Base-by-base conservation (phyloP, 176 grass and related monocot species). In the Ensete glaucum region DNA sequence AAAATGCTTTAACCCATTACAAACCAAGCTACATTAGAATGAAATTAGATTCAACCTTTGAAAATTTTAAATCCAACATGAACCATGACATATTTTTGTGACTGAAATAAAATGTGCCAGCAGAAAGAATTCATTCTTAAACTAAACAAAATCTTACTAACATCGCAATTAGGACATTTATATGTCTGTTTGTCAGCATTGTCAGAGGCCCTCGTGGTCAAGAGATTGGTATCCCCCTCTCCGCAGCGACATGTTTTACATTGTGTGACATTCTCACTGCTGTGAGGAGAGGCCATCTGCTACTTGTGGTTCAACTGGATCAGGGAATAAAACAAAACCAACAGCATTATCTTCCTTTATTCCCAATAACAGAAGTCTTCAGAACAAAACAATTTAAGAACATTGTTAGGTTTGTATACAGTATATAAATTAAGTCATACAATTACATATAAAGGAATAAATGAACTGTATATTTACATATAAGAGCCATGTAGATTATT, bases 101-200 rank as follows among this genome's bases (percentile, higher is more conserved):
- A 10, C 19, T 65, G 2, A 59, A 25, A 75, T 73, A 16, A 24
- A 26, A 68, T 60, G 52, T 27, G 54, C 24, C 54, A 75, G 12
- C 29, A 53, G 20, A 57, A 11, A 13, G 10, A 57, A n/a, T 19
- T 71, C 14, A 13, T 76, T 62, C 51, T 17, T 9, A 16, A 63
- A 43, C 34, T 43, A 52, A 62, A 75, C 54, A 74, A 63, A 72
- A 87, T 80, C 53, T 66, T 23, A 84, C 79, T 75, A 51, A 97
- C 93, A 85, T 97, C 85, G 50, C 87, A 92, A 76, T 85, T 90
- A 67, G 90, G 85, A 81, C 87, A 92, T 25, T 71, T 73, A 51
- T 73, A 43, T 53, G 82, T 66, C 78, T 82, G 82, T 51, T 64
- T 88, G 67, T 92, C 89, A 75, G 89, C 83, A 76, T 62, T 75